Evolutionary conservation across 306 rosid genomes (phyloP).

Genomic region (Vicia villosa): DNA sequence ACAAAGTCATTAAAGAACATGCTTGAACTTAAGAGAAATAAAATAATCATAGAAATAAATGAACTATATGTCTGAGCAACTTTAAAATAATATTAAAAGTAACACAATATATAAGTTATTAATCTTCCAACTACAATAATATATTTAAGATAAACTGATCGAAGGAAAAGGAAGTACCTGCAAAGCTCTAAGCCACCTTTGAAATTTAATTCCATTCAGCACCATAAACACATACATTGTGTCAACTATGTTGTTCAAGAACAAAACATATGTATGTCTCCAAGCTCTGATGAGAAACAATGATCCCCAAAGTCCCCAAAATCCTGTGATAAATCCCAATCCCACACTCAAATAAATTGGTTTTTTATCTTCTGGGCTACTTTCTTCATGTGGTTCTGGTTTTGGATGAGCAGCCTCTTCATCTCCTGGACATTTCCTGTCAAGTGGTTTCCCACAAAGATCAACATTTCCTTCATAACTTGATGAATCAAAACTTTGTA

Average conservation of each 20-base stretch:
- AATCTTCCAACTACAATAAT: too few relatives aligned
- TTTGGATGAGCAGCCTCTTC: neutral
- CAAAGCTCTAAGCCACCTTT: too few relatives aligned
- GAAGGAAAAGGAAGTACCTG: too few relatives aligned
- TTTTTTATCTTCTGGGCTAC: neutral
- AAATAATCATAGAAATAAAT: neutral
- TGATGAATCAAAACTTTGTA: neutral
- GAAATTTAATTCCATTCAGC: too few relatives aligned
- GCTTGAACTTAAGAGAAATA: neutral
- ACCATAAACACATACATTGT: too few relatives aligned
- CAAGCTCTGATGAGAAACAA: neutral
- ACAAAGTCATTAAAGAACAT: neutral
- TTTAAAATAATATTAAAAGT: too few relatives aligned
- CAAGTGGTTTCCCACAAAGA: slow-evolving; percentile 33
- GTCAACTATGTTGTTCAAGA: too few relatives aligned
- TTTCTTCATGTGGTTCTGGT: neutral
- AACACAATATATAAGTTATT: neutral
- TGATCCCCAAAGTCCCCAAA: slow-evolving; percentile 11
- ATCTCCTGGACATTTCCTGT: neutral
- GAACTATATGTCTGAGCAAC: neutral
- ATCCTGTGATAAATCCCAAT: slow-evolving; percentile 34
- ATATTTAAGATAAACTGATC: too few relatives aligned
- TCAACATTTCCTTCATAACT: slow-evolving; percentile 4
- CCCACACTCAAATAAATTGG: slow-evolving; percentile 5
- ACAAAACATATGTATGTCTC: slow-evolving; percentile 12